phyloP scores from a whole-genome alignment of 768 basidiomycete species.

The Lentinula detonsa region DNA sequence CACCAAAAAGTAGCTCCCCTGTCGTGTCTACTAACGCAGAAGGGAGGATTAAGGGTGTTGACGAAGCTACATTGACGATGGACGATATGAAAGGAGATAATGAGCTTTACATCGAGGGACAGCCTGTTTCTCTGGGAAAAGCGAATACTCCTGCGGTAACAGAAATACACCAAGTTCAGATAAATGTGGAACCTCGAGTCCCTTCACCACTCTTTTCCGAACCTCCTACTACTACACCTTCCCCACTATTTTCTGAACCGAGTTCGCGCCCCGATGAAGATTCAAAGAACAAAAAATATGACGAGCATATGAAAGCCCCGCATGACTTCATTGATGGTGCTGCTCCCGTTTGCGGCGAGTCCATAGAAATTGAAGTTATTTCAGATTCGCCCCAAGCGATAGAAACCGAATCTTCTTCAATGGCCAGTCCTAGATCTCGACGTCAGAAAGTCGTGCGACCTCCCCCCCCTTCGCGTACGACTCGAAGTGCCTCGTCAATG shows the following conservation, averaged over 20 bases:
- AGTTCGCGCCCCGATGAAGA: neutral
- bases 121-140: neutral
- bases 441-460: neutral
- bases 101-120: neutral
- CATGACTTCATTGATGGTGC: no score
- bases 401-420: neutral
- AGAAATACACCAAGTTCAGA: neutral
- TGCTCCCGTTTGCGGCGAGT: no score
- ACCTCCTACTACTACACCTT: neutral
- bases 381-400: neutral
- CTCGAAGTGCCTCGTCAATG: neutral
- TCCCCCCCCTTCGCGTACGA: neutral
- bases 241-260: neutral
- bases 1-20: neutral
- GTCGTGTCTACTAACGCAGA: neutral
- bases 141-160: neutral
- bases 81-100: neutral
- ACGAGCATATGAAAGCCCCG: no score
- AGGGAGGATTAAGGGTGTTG: neutral
- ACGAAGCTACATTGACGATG: neutral
- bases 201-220: constrained; percentile 2
- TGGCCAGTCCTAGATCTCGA: neutral
- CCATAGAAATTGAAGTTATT: neutral
- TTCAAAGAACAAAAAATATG: neutral
- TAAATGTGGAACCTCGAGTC: neutral